Evolutionary conservation across 352 stramenopile genomes (phyloP).

Genomic region (Phytophthora foliorum): DNA sequence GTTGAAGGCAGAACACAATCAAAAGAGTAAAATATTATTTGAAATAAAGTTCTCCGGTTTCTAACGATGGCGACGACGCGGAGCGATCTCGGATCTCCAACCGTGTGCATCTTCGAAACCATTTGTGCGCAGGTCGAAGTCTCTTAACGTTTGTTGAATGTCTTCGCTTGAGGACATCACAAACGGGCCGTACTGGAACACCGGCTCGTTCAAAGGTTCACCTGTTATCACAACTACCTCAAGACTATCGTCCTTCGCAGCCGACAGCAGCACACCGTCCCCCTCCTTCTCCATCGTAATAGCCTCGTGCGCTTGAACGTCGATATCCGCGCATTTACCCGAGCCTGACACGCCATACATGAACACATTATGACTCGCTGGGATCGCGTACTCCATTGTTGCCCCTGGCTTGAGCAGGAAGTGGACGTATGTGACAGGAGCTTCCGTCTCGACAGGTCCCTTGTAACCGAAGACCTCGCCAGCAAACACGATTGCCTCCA

Average conservation of each 20-base stretch:
- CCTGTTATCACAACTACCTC: constrained; percentile 70
- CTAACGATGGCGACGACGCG: constrained; percentile 23
- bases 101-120: constrained; percentile 63
- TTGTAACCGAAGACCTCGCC: constrained; percentile 53
- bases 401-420: constrained; percentile 49
- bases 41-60: too few species aligned
- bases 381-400: constrained; percentile 53
- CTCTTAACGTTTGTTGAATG: constrained; percentile 55
- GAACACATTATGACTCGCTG: constrained; percentile 48
- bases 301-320: constrained; percentile 52
- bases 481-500: constrained; percentile 62
- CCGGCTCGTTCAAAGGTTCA: constrained; percentile 63
- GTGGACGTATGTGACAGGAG: constrained; percentile 62
- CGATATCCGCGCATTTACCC: constrained; percentile 26
- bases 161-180: constrained; percentile 74
- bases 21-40: too few species aligned
- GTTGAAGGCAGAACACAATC: too few species aligned
- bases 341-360: constrained; percentile 49
- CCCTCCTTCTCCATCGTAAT: constrained; percentile 63
- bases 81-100: constrained; percentile 62
- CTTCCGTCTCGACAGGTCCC: constrained; percentile 52
- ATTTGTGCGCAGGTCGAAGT: constrained; percentile 61
- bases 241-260: constrained; percentile 36
- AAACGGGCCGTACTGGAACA: constrained; percentile 80
- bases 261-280: constrained; percentile 54